Percentiles rank a stretch among this genome's conserved stretches.
These are phyloP conservation scores for Gamsiella multidivaricata DNA, from an alignment of 192 early-diverging fungal genomes.

Conservation along the genomic window DNA sequence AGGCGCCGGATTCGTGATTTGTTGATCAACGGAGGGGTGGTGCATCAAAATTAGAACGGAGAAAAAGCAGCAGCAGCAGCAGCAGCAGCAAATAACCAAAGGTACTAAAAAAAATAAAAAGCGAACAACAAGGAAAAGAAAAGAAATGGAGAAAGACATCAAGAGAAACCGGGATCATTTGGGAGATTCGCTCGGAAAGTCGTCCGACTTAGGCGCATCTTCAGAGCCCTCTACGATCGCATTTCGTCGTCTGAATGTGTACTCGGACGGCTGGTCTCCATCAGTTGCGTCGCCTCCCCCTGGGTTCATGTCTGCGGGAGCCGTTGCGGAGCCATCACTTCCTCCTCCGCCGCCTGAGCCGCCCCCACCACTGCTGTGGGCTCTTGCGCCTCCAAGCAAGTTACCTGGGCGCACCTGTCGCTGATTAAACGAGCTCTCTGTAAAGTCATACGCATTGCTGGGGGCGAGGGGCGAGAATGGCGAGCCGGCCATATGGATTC, in stretches of 20 bases:
- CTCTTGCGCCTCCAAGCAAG: constrained; percentile 25
- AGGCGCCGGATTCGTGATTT: no score
- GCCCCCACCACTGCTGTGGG: constrained; percentile 39
- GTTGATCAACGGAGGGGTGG: no score
- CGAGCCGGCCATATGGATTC: constrained; percentile 28
- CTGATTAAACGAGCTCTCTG: neutral
- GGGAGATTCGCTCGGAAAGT: constrained; percentile 37
- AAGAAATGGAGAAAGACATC: neutral
- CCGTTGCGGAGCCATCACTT: constrained; percentile 2
- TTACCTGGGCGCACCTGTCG: constrained; percentile 7
- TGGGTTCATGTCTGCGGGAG: constrained; percentile 26
- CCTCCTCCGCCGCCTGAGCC: constrained; percentile 40
- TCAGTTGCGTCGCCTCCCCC: constrained; percentile 41
- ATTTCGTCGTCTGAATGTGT: constrained; percentile 50
- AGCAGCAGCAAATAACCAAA: no score
- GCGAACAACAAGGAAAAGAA: neutral
- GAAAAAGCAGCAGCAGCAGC: no score
- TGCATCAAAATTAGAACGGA: no score
- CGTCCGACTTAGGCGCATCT: constrained; percentile 51
- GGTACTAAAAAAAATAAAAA: no score
- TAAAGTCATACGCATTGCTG: neutral
- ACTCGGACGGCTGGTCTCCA: constrained; percentile 41
- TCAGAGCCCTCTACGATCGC: constrained; percentile 52
- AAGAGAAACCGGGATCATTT: constrained; percentile 32
- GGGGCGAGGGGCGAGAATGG: constrained; percentile 22